These are phyloP conservation scores for Arachnopeziza araneosa DNA, from an alignment of 2,329 filamentous ascomycete genomes.

Conservation along the genomic window DNA sequence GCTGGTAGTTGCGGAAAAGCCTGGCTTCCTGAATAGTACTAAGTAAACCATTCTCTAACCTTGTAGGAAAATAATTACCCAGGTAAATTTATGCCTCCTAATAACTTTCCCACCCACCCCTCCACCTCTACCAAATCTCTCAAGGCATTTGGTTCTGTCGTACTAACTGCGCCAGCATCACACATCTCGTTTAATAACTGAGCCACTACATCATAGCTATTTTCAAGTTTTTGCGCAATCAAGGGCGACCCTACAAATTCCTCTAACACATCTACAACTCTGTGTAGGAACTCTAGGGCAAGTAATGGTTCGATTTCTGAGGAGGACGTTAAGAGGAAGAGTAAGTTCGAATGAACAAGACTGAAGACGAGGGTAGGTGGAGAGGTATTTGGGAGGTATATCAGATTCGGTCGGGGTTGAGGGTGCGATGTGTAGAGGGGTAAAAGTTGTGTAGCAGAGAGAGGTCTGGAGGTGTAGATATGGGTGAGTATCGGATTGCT, in stretches of 20 bases:
- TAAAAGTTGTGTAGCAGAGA: conserved; percentile 69
- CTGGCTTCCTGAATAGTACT: conserved; percentile 24
- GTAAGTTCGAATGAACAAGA: conserved; percentile 76
- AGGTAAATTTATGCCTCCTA: conserved; percentile 82
- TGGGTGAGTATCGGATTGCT: conserved; percentile 85
- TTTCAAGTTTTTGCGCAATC: conserved; percentile 79
- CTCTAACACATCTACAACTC: conserved; percentile 85
- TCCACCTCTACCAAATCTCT: conserved; percentile 89
- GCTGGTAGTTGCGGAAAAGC: conserved; percentile 24
- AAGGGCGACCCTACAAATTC: conserved; percentile 89
- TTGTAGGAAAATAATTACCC: conserved; percentile 36
- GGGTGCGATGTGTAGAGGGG: conserved; percentile 83
- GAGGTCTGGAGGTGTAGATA: conserved; percentile 76
- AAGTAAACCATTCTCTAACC: not conserved
- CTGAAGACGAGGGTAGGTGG: conserved; percentile 88
- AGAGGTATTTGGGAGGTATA: conserved; percentile 76
- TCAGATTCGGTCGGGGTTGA: conserved; percentile 73
- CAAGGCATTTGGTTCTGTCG: conserved; percentile 88
- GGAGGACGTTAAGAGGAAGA: conserved; percentile 81
- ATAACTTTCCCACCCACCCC: conserved; percentile 79
- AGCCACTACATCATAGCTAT: conserved; percentile 86
- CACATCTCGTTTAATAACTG: conserved; percentile 95
- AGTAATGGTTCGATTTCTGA: conserved; percentile 84
- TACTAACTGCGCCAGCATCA: conserved; percentile 82
- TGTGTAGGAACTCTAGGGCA: conserved; percentile 89